Percentiles rank a stretch among this genome's conserved stretches.
Evolutionary conservation across 2,329 filamentous ascomycete species (phyloP).

Genomic region (Mariannaea elegans): DNA sequence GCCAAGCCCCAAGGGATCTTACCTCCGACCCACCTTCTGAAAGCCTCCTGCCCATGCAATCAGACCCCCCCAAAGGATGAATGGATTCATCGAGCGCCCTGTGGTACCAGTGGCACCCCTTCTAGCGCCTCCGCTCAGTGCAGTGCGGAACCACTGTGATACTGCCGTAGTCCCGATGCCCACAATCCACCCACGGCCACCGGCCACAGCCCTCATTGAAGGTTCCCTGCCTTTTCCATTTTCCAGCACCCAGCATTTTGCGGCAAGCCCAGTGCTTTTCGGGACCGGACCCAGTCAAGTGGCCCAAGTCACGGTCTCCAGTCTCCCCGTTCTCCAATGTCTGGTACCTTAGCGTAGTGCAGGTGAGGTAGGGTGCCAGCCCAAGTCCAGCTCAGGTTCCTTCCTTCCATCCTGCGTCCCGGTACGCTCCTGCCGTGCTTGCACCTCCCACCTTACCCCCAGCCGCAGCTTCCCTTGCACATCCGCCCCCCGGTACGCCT

Average conservation of each 20-base stretch:
- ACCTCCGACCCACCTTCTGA: constrained; percentile 17
- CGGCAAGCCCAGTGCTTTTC: neutral
- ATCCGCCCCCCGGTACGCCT: constrained; percentile 28
- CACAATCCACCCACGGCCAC: constrained; percentile 16
- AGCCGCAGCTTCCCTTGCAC: constrained; percentile 22
- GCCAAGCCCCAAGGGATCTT: constrained; percentile 10
- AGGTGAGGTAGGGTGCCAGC: neutral
- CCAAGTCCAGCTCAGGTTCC: neutral
- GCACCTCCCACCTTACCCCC: constrained; percentile 31
- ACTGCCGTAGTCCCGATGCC: constrained; percentile 22
- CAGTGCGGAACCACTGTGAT: constrained; percentile 31
- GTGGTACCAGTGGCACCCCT: constrained; percentile 35
- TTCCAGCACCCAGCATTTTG: neutral
- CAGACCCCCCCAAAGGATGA: neutral
- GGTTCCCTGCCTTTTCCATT: constrained; percentile 33
- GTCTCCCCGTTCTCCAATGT: constrained; percentile 9
- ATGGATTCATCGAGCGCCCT: constrained; percentile 12
- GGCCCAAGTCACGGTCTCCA: neutral
- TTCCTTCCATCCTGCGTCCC: constrained; percentile 7
- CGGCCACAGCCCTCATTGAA: constrained; percentile 28
- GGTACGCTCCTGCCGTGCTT: constrained; percentile 20
- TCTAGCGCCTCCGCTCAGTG: constrained; percentile 33
- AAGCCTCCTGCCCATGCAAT: constrained; percentile 7
- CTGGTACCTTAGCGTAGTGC: constrained; percentile 11
- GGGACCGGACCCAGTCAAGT: neutral